Percentiles rank a stretch among this genome's conserved stretches.
Evolutionary conservation across 1,139 yeast genomes (phyloP).

Genomic region (Candida sojae): DNA sequence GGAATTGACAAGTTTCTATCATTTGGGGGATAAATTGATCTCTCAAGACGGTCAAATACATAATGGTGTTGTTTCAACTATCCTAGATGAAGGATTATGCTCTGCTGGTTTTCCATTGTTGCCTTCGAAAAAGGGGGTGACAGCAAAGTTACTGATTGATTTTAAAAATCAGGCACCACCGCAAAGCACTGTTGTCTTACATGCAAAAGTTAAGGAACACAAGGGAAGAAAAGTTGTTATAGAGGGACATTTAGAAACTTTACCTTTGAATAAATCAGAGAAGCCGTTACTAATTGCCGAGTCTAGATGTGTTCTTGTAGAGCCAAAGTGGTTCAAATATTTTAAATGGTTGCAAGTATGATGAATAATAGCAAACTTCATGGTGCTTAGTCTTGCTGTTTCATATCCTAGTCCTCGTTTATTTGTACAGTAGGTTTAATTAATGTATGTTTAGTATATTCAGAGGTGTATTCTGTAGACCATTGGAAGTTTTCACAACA

Average conservation of each 20-base stretch:
- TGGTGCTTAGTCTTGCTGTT: not conserved
- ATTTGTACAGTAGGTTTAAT: too few relatives aligned
- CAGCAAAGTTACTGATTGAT: constrained; percentile 72
- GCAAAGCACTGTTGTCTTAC: constrained; percentile 62
- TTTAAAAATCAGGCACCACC: constrained; percentile 70
- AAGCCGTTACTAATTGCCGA: constrained; percentile 47
- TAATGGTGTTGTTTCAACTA: constrained; percentile 82
- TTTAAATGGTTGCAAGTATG: constrained; percentile 55
- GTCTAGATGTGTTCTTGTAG: constrained; percentile 67
- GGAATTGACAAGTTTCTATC: constrained; percentile 61
- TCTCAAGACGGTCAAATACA: constrained; percentile 79
- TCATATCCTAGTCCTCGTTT: too few relatives aligned
- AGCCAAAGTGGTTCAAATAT: constrained; percentile 79
- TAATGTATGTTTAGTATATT: too few relatives aligned
- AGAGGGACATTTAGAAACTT: constrained; percentile 59
- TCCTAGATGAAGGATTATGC: constrained; percentile 85
- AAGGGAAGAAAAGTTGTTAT: constrained; percentile 84
- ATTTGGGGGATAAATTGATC: constrained; percentile 65
- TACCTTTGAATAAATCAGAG: constrained; percentile 27
- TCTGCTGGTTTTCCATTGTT: constrained; percentile 81
- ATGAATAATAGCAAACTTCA: not conserved
- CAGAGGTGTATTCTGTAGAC: too few relatives aligned
- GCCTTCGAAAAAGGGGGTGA: constrained; percentile 90
- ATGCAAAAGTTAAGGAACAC: constrained; percentile 63
- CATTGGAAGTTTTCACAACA: too few relatives aligned